Percentiles rank a stretch among this genome's conserved stretches.
phyloP scores from a whole-genome alignment of 192 early-diverging fungal genomes.

The Podochytrium sp. region DNA sequence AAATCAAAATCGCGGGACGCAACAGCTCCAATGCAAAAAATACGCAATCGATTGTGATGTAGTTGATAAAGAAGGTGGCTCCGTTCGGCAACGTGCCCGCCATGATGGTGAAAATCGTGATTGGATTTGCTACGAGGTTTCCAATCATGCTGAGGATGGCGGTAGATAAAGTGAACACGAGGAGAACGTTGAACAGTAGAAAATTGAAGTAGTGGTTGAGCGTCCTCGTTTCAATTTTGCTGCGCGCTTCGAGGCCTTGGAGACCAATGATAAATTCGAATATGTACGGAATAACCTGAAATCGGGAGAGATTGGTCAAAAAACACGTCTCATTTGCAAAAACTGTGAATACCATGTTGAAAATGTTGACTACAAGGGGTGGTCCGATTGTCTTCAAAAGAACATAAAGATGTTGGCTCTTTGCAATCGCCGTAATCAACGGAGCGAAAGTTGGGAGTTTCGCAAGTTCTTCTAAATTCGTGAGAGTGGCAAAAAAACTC shows the following conservation, averaged over 20 bases:
- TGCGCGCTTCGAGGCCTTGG: conserved; percentile 40
- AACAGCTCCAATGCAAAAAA: conserved; percentile 49
- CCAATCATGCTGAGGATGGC: conserved; percentile 25
- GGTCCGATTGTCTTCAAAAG: conserved; percentile 41
- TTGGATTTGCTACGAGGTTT: conserved; percentile 41
- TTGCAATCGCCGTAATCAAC: conserved; percentile 16
- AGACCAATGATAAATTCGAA: conserved; percentile 47
- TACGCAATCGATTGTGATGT: conserved; percentile 48
- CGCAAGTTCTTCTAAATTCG: conserved; percentile 38
- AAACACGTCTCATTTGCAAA: no score
- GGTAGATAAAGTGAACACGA: conserved; percentile 48
- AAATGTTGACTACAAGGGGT: conserved; percentile 36
- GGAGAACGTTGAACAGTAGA: conserved; percentile 58
- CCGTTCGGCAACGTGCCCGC: conserved; percentile 41
- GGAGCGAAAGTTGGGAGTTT: conserved; percentile 26
- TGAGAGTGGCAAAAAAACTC: conserved; percentile 34
- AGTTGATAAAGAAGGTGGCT: conserved; percentile 57
- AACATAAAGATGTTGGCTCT: conserved; percentile 24
- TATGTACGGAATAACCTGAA: conserved; percentile 52
- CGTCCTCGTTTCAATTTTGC: conserved; percentile 39
- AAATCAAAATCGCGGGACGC: conserved; percentile 44
- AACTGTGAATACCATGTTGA: no score
- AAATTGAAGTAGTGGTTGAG: conserved; percentile 54
- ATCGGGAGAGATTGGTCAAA: no score
- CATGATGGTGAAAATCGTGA: conserved; percentile 37